phyloP scores from a whole-genome alignment of 352 stramenopile genomes.

The Pythium plurisporium region DNA sequence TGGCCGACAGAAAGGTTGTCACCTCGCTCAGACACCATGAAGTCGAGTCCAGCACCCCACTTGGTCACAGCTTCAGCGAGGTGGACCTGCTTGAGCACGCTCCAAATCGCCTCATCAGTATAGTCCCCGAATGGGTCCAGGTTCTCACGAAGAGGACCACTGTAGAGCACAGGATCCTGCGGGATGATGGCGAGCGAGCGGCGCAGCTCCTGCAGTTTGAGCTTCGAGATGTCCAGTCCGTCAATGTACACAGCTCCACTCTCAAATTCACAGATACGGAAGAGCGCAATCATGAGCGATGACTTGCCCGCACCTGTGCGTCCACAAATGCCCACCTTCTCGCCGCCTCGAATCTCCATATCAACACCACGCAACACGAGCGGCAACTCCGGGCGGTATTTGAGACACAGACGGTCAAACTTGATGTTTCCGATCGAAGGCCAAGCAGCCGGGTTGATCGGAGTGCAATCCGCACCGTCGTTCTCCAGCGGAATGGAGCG shows the following conservation, averaged over 20 bases:
- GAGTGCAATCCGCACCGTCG: slow-evolving; percentile 70
- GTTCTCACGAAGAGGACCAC: slow-evolving; percentile 80
- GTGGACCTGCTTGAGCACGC: slow-evolving; percentile 54
- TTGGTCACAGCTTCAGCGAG: slow-evolving; percentile 36
- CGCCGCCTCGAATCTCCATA: slow-evolving; percentile 52
- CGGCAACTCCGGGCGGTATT: slow-evolving; percentile 41
- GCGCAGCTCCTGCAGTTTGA: slow-evolving; percentile 27
- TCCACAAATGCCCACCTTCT: slow-evolving; percentile 73
- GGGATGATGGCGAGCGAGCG: slow-evolving; percentile 64
- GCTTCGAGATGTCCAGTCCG: slow-evolving; percentile 64
- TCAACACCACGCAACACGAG: slow-evolving; percentile 34
- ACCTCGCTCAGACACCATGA: slow-evolving; percentile 84
- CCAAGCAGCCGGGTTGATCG: slow-evolving; percentile 29
- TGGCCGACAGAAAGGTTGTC: slow-evolving; percentile 90
- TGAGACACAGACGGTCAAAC: slow-evolving; percentile 38
- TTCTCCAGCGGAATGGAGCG: slow-evolving; percentile 27
- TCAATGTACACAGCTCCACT: slow-evolving; percentile 79
- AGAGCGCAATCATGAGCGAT: slow-evolving; percentile 30
- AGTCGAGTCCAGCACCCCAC: slow-evolving; percentile 51
- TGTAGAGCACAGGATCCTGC: slow-evolving; percentile 92
- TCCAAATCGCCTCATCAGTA: slow-evolving; percentile 50
- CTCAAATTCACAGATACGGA: slow-evolving; percentile 30
- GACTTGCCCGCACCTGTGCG: slow-evolving; percentile 58
- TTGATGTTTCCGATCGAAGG: slow-evolving; percentile 29
- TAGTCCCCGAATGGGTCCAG: slow-evolving; percentile 85